A percentile compares a stretch with the other conserved stretches of the same genome.
phyloP scores from a whole-genome alignment of 1,284 basidiomycete genomes.

The Microbotryum scabiosae region DNA sequence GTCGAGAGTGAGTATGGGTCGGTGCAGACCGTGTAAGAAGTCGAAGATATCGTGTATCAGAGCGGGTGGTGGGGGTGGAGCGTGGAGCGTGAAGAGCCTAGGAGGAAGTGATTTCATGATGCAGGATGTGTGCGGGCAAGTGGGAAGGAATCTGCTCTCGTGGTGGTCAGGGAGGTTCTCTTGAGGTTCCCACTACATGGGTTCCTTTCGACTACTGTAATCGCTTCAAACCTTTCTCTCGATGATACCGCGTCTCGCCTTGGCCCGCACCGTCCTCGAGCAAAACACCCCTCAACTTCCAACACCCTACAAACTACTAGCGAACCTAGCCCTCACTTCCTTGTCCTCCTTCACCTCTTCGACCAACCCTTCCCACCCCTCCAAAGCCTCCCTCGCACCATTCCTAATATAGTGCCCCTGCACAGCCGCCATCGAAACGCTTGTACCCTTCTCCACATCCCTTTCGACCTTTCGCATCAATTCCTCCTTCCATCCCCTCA shows the following conservation, averaged over 20 bases:
- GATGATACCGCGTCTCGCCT: no score
- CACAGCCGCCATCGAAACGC: constrained; percentile 84
- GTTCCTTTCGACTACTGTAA: no score
- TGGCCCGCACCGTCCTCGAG: no score
- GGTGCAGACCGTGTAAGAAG: constrained; percentile 46
- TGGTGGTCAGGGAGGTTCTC: no score
- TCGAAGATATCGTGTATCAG: not conserved
- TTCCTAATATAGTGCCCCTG: constrained; percentile 86
- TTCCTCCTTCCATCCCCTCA: constrained; percentile 46
- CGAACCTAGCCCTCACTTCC: not conserved
- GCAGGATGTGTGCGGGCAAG: no score
- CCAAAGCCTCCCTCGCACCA: constrained; percentile 55
- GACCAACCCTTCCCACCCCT: constrained; percentile 46
- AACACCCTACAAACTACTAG: constrained; percentile 1
- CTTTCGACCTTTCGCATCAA: constrained; percentile 51
- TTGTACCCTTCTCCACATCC: constrained; percentile 47
- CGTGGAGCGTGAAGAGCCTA: not conserved
- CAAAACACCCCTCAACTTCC: not conserved
- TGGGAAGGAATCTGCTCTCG: no score
- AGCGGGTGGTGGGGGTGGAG: not conserved
- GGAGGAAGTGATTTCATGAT: not conserved
- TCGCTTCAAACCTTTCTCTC: no score
- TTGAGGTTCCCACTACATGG: no score
- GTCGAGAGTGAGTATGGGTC: constrained; percentile 78
- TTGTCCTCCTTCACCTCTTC: constrained; percentile 13